Base-by-base conservation (phyloP, 2,329 filamentous ascomycete genomes). In the Aspergillus vadensis region DNA sequence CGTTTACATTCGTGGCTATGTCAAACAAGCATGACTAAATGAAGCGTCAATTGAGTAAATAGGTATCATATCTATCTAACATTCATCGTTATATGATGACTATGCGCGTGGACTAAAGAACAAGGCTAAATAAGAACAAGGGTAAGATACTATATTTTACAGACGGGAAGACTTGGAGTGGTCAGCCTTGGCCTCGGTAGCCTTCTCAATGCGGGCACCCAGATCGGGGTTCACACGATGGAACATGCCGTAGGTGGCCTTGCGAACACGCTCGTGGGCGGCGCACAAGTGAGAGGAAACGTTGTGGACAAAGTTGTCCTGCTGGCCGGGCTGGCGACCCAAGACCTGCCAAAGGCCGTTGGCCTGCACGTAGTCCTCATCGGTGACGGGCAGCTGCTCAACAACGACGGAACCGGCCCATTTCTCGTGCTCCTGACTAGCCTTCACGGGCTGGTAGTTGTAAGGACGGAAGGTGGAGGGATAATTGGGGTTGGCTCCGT, bases 231-330 rank as follows among this genome's bases (percentile, higher is more conserved):
- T 81, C n/a, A 88, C 84, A 48, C 78, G 80, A 43, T 72, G 70
- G 72, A 88, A 89, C 84, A 88, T 87, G 55, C 78, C 83, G 68
- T 87, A 88, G 15, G 85, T 86, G 44, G 82, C 79, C 67, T 82
- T 78, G 39, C 86, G 80, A 39, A 86, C 84, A 64, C 82, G 82
- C 60, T 79, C 76, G 65, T 82, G 77, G 2, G 85, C 86, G 54
- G 75, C 81, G 48, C 75, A 76, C 63, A 89, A 74, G 66, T 88
- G 85, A 3, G 77, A 84, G 2, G 85, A 75, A 17, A 89, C 79
- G 64, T 88, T 89, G 59, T 78, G 71, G 41, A 89, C 75, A 60
- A 87, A 86, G 70, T 86, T 85, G 2, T 85, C 81, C 73, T 88
- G 86, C 70, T 88, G 86, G 2, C 85, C 86, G 3, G 76, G 73